These are phyloP conservation scores for Ogataea minuta DNA, from an alignment of 805 yeast species.

Conservation along the genomic window DNA sequence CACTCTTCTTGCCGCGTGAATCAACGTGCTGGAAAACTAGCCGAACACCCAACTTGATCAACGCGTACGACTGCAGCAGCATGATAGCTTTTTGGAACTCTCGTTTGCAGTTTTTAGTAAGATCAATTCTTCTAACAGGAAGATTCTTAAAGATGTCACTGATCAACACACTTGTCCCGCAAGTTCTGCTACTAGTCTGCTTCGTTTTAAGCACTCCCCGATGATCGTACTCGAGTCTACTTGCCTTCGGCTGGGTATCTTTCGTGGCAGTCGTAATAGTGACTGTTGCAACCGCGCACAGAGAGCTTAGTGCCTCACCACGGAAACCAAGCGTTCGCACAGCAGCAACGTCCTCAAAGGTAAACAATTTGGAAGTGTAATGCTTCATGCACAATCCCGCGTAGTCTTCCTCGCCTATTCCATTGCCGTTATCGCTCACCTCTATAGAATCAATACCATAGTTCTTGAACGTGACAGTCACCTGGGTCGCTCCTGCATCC, in stretches of 20 bases:
- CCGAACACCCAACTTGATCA: constrained; percentile 57
- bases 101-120: constrained; percentile 61
- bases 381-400: constrained; percentile 56
- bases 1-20: constrained; percentile 45
- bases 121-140: constrained; percentile 81
- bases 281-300: constrained; percentile 55
- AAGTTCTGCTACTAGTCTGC: constrained; percentile 46
- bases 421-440: constrained; percentile 65
- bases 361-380: constrained; percentile 61
- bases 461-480: constrained; percentile 67
- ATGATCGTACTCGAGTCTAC: constrained; percentile 49
- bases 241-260: constrained; percentile 54
- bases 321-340: constrained; percentile 69
- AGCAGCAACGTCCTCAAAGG: constrained; percentile 51
- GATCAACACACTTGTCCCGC: constrained; percentile 68
- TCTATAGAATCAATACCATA: constrained; percentile 74
- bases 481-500: constrained; percentile 69
- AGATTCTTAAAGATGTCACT: constrained; percentile 59
- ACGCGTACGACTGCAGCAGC: constrained; percentile 63
- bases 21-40: constrained; percentile 58
- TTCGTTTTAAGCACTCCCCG: constrained; percentile 48
- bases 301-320: constrained; percentile 77
- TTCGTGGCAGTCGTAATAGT: constrained; percentile 49
- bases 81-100: constrained; percentile 71
- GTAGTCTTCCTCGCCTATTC: constrained; percentile 55